Conservation (phyloP, 768 basidiomycete genomes). For the Austroboletus eburneus region DNA sequence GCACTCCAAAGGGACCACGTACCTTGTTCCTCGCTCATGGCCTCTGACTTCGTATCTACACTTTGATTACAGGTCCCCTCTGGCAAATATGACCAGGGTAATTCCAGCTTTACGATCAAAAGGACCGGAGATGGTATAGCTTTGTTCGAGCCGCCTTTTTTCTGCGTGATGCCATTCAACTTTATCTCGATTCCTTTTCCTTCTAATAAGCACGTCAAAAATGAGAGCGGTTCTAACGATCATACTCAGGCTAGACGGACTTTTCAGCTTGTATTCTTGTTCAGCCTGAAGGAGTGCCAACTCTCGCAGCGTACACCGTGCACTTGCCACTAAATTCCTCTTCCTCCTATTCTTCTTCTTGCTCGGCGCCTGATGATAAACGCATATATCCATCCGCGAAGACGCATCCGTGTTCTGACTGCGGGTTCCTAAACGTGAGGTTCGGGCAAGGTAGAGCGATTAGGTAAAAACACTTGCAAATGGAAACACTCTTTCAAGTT, state of each 20-base stretch:
- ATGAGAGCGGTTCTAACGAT: no score
- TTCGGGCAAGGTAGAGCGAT: not conserved
- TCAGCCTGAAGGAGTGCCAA: slow-evolving; percentile 46
- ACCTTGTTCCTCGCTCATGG: slow-evolving; percentile 15
- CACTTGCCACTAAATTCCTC: slow-evolving; percentile 50
- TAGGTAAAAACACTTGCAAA: slow-evolving; percentile 41
- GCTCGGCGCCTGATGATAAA: slow-evolving; percentile 55
- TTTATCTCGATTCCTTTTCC: slow-evolving; percentile 41
- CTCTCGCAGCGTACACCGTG: slow-evolving; percentile 49
- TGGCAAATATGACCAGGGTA: slow-evolving; percentile 1
- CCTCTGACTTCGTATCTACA: not conserved
- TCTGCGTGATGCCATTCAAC: slow-evolving; percentile 32
- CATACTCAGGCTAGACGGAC: slow-evolving; percentile 31
- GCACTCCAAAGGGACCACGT: not conserved
- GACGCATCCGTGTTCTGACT: slow-evolving; percentile 39
- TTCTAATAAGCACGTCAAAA: slow-evolving; percentile 5
- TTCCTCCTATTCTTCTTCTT: slow-evolving; percentile 57
- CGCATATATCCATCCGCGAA: slow-evolving; percentile 47
- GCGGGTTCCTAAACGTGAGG: not conserved
- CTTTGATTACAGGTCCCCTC: not conserved
- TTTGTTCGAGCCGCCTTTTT: slow-evolving; percentile 10
- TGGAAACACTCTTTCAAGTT: slow-evolving; percentile 52
- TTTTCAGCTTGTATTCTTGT: slow-evolving; percentile 32
- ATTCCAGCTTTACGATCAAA: slow-evolving; percentile 21
- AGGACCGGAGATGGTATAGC: slow-evolving; percentile 1